Base-by-base conservation (phyloP, 2,329 filamentous ascomycete species). In the Microdochium trichocladiopsis region DNA sequence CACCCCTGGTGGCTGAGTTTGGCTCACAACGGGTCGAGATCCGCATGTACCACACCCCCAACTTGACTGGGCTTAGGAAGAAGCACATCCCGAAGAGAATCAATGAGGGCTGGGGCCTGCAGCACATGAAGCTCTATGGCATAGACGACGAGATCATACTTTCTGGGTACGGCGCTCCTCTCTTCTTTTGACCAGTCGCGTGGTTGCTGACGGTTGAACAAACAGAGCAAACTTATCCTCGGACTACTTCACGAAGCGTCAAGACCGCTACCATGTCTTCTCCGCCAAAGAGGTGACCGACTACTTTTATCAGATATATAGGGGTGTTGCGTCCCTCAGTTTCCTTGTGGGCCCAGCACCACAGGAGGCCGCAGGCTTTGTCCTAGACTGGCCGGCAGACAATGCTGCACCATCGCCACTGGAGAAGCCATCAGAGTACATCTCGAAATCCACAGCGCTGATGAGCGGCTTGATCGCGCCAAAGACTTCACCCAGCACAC, bases 101-200 rank as follows among this genome's bases (percentile, higher is more conserved):
- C 66, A 99, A 99, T 60, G 94, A 99, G 71, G 94, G 94, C 18
- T 99, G 94, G 94, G 94, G 94, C 1, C 72, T 99, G 55, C 94
- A 99, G 66, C 94, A 99, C 66, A 99, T 99, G 93, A 99, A 99
- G 77, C 76, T 99, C 0, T 99, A 99, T 61, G 94, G 94, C 0
- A 75, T 96, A 22, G 94, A 99, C 61, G 91, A 99, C 63, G 91
- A 96, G 68, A 87, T 99, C 53, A 93, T 99, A 58, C 82, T 99
- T 61, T 95, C 92, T 8, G 92, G 91, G 82, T 90, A 78, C 56
- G 74, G 16, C 23, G 9, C 3, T 28, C 22, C 25, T n/a, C 10
- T 9, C 47, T 3, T 6, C 24, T 24, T n/a, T 11, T 28, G 4
- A n/a, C 10, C 21, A 14, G 6, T 23, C 24, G 18, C 24, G 9